These are phyloP conservation scores for Fusarium mexicanum DNA, from an alignment of 2,329 filamentous ascomycete genomes.

Conservation along the genomic window DNA sequence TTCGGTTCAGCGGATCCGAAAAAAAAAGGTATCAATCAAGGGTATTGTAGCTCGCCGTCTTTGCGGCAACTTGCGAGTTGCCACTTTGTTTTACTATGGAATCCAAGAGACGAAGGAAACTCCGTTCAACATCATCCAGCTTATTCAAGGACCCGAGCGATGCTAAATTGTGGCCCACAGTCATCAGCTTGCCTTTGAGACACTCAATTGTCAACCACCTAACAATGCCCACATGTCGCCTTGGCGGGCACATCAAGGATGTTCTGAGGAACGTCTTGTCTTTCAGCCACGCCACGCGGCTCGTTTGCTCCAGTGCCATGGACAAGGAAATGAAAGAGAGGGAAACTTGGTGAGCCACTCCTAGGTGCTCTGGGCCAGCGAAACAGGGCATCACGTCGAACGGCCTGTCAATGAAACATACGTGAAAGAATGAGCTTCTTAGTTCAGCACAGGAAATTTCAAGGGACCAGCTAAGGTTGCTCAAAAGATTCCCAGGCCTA, in stretches of 20 bases:
- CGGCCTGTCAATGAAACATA: background rate
- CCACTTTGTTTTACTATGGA: slow-evolving; percentile 2
- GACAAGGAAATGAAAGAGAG: slow-evolving; percentile 25
- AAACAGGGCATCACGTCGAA: background rate
- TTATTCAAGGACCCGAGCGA: background rate
- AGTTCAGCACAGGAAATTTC: background rate
- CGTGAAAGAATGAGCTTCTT: background rate
- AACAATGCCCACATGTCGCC: background rate
- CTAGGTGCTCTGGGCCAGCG: background rate
- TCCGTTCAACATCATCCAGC: slow-evolving; percentile 23
- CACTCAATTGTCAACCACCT: background rate
- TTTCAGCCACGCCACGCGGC: slow-evolving; percentile 29
- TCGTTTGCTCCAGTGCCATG: slow-evolving; percentile 15
- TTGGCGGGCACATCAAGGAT: background rate
- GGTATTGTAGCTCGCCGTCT: background rate
- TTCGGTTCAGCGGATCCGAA: slow-evolving; percentile 2
- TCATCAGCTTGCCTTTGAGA: slow-evolving; percentile 4
- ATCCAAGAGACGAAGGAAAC: slow-evolving; percentile 26
- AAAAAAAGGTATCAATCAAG: background rate
- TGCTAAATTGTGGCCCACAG: background rate
- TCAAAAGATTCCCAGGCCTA: background rate
- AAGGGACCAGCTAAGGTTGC: background rate
- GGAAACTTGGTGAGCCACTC: slow-evolving; percentile 1
- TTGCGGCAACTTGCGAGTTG: slow-evolving; percentile 13
- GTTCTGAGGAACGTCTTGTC: background rate